These are phyloP conservation scores for Phaeotremella skinneri DNA, from an alignment of 768 basidiomycete species.

Conservation along the genomic window DNA sequence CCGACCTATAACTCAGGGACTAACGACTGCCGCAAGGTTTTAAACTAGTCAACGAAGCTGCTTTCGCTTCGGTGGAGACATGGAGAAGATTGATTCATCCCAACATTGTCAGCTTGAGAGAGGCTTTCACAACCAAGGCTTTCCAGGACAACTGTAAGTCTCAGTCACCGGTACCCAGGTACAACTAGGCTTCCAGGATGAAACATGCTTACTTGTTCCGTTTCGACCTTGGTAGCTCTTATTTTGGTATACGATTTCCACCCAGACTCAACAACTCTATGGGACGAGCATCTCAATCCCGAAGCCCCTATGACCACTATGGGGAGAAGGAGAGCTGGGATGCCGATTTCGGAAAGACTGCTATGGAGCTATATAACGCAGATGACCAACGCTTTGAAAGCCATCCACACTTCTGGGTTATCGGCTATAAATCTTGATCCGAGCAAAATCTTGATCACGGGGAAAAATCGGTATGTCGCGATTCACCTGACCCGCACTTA, in stretches of 20 bases:
- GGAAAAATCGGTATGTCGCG: constrained; percentile 72
- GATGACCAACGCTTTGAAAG: constrained; percentile 79
- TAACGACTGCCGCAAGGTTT: constrained; percentile 60
- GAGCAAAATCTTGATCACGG: constrained; percentile 81
- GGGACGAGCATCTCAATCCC: constrained; percentile 67
- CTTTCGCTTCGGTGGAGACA: constrained; percentile 75
- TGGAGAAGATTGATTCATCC: constrained; percentile 87
- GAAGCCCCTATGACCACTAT: constrained; percentile 45
- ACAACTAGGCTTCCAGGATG: background rate
- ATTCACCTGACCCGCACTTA: constrained; percentile 1
- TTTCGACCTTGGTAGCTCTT: constrained; percentile 61
- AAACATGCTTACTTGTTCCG: background rate
- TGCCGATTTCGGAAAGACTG: constrained; percentile 69
- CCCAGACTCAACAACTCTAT: constrained; percentile 74
- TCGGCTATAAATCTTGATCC: constrained; percentile 80
- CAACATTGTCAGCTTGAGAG: constrained; percentile 73
- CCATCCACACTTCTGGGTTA: constrained; percentile 74
- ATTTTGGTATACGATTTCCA: constrained; percentile 89
- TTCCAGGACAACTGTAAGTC: constrained; percentile 87
- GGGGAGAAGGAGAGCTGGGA: constrained; percentile 52
- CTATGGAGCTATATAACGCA: constrained; percentile 94
- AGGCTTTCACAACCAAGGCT: constrained; percentile 90
- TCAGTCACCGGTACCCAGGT: background rate
- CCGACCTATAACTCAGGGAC: background rate
- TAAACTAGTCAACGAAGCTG: constrained; percentile 73